A percentile compares a stretch with the other conserved stretches of the same genome.
phyloP scores from a whole-genome alignment of 306 rosid species.

The Chamaecrista fasciculata region DNA sequence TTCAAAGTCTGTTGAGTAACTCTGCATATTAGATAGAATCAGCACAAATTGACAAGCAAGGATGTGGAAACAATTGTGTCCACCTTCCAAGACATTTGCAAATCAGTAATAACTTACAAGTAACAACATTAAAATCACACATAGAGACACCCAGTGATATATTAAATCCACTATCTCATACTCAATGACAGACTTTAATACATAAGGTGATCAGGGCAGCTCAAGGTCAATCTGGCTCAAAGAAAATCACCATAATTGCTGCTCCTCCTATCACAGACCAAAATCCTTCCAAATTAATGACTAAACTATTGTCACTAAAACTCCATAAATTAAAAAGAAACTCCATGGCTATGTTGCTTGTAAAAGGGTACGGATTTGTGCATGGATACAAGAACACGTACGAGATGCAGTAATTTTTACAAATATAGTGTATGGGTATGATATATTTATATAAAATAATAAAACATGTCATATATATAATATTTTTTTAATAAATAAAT shows the following conservation, averaged over 20 bases:
- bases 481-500: too few species aligned
- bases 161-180: slow-evolving; percentile 18
- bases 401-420: too few species aligned
- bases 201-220: slow-evolving; percentile 10
- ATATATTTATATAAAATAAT: too few species aligned
- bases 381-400: too few species aligned
- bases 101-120: neutral
- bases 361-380: too few species aligned
- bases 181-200: neutral
- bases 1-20: neutral
- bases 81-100: slow-evolving; percentile 18
- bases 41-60: slow-evolving; percentile 17
- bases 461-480: too few species aligned
- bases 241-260: slow-evolving; percentile 13
- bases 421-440: too few species aligned
- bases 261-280: slow-evolving; percentile 7
- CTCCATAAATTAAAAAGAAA: slow-evolving; percentile 7
- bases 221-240: slow-evolving; percentile 8
- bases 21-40: slow-evolving; percentile 17
- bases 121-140: slow-evolving; percentile 10
- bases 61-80: neutral
- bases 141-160: neutral
- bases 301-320: slow-evolving; percentile 3
- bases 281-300: slow-evolving; percentile 14
- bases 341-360: neutral